These are phyloP conservation scores for Trichophyton simii DNA, from an alignment of 2,329 filamentous ascomycete species.

Conservation along the genomic window DNA sequence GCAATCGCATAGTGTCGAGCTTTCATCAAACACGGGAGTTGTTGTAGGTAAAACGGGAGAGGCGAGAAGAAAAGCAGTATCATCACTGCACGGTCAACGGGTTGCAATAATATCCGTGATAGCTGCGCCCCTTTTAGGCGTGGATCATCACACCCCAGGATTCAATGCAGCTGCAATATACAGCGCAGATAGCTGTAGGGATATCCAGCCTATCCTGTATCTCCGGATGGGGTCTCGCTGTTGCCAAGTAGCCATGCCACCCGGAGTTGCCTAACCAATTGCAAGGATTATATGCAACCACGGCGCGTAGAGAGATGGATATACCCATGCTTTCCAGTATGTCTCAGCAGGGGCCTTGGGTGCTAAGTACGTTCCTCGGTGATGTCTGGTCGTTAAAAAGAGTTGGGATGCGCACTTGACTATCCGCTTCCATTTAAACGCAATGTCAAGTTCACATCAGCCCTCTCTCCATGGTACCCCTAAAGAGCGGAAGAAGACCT, in stretches of 20 bases:
- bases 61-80: background rate
- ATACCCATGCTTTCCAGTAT: background rate
- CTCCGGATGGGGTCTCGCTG: background rate
- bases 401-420: background rate
- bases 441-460: background rate
- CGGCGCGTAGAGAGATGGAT: background rate
- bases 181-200: background rate
- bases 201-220: background rate
- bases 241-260: background rate
- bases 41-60: background rate
- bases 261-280: background rate
- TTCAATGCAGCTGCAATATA: background rate
- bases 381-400: background rate
- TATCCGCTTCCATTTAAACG: background rate
- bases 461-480: background rate
- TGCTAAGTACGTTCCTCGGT: background rate
- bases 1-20: background rate
- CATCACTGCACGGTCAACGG: background rate
- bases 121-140: background rate
- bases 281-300: background rate
- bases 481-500: background rate
- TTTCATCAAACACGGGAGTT: background rate
- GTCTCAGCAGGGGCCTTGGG: background rate
- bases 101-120: background rate
- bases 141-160: background rate